Evolutionary conservation across 768 basidiomycete genomes (phyloP).

Genomic region (Clavaria fumosa): DNA sequence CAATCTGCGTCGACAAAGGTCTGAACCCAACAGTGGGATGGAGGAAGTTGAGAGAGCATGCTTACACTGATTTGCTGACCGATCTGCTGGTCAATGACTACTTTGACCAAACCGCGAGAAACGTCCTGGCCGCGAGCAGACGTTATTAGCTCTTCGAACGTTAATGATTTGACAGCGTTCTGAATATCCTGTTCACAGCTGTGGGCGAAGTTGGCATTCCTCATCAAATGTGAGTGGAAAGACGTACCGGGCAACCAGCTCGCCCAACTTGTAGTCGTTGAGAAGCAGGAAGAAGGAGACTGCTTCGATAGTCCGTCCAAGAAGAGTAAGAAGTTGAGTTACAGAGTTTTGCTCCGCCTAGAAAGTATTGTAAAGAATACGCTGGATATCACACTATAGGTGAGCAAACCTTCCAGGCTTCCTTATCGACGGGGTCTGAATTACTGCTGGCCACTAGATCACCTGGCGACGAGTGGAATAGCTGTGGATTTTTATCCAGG

Average conservation of each 20-base stretch:
- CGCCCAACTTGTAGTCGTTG: constrained; percentile 79
- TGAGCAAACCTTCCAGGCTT: constrained; percentile 84
- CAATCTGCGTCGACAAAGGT: constrained; percentile 44
- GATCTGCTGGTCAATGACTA: constrained; percentile 96
- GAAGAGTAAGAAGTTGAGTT: constrained; percentile 55
- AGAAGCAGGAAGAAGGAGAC: constrained; percentile 86
- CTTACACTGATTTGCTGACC: constrained; percentile 88
- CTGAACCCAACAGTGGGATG: constrained; percentile 7
- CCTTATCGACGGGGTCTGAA: constrained; percentile 52
- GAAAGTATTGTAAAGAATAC: constrained; percentile 1
- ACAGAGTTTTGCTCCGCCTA: constrained; percentile 76
- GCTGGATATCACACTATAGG: constrained; percentile 10
- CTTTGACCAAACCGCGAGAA: constrained; percentile 82
- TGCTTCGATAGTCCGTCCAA: constrained; percentile 83
- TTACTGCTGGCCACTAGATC: constrained; percentile 46
- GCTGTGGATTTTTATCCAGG: constrained; percentile 64
- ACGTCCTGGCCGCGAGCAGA: constrained; percentile 73
- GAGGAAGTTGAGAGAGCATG: constrained; percentile 4
- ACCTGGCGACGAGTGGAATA: constrained; percentile 68
- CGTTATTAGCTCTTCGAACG: constrained; percentile 80
- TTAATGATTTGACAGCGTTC: constrained; percentile 49
- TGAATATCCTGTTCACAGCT: constrained; percentile 68
- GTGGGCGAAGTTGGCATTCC: constrained; percentile 2
- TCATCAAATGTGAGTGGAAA: constrained; percentile 2
- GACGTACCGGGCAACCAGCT: constrained; percentile 66